Evolutionary conservation across 208 protist species (phyloP), one percentile per base, ranked within the genome.

Genomic region (Wallacemonas sp.): DNA sequence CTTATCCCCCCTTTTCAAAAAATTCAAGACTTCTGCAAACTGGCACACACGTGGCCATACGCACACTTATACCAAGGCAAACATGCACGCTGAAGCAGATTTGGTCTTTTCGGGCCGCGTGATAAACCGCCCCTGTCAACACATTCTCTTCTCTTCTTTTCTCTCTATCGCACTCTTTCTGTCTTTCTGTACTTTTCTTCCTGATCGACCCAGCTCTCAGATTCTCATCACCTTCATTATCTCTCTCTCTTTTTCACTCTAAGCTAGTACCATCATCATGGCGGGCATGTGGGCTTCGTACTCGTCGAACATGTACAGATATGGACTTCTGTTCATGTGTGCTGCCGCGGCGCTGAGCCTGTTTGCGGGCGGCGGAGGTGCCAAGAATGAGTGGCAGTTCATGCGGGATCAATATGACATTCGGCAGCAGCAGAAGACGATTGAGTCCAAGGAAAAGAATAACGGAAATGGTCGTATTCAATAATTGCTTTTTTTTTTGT

Each of bases 281-380:
- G 51, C 51, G 8, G 41, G 36, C 19, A 62, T 38, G 46, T 83
- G 76, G 75, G 61, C 62, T 21, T 77, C 58, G 11, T 86, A 86
- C 53, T 73, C 80, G 71, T 61, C 70, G n/a, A 72, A 80, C 59
- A 86, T 91, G 64, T 85, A 84, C 59, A 69, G 64, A 33, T 95
- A 87, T 58, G 89, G 83, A 27, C 75, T 95, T 28, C 14, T 92
- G 24, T 92, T 95, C 58, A 91, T 88, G 74, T 95, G 85, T 61
- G 72, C 76, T 0, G 72, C 86, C 14, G 72, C 86, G 27, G 62
- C 75, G 4, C 66, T 92, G 12, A 33, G 77, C 1, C 26, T 92
- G 46, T 56, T 90, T 54, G 75, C 77, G 22, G 68, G 86, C 44
- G 69, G 62, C 8, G 62, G 74, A 9, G 75, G 72, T 28, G 70